Percentiles rank a stretch among this genome's conserved stretches.
phyloP scores from a whole-genome alignment of 1,284 basidiomycete genomes.

The Leccinum variabile region DNA sequence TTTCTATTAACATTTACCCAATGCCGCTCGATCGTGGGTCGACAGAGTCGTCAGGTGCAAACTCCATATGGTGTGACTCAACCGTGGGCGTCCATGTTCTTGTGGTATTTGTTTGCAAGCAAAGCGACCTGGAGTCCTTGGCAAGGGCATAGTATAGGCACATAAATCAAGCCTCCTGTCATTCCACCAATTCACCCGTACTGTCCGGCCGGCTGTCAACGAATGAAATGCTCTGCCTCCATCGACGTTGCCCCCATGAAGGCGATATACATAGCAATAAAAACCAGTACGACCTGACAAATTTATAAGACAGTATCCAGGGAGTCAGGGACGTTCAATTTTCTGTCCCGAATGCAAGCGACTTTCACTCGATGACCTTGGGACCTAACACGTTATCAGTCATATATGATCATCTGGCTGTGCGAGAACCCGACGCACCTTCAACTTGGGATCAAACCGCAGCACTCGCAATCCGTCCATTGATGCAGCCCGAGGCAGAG shows the following conservation, averaged over 20 bases:
- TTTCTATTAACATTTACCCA: neutral
- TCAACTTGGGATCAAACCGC: conserved; percentile 63
- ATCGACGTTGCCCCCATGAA: neutral
- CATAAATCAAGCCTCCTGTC: neutral
- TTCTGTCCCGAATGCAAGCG: conserved; percentile 12
- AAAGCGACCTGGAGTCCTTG: neutral
- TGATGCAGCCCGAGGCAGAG: conserved; percentile 79
- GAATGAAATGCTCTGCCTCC: neutral
- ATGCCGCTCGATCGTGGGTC: neutral
- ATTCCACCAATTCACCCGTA: neutral
- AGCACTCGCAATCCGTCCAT: conserved; percentile 79
- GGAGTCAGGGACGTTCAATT: neutral
- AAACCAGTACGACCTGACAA: neutral
- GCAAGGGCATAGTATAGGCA: neutral
- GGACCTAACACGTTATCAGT: conserved; percentile 35
- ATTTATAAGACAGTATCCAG: no score
- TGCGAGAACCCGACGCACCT: conserved; percentile 42
- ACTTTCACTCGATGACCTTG: conserved; percentile 48
- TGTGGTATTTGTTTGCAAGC: no score
- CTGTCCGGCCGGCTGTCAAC: neutral
- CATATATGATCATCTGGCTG: neutral
- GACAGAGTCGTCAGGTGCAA: no score
- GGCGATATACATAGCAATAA: neutral
- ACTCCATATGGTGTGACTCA: no score
- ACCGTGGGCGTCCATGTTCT: no score